These are phyloP conservation scores for Bremia lactucae DNA, from an alignment of 352 stramenopile genomes.

Conservation along the genomic window DNA sequence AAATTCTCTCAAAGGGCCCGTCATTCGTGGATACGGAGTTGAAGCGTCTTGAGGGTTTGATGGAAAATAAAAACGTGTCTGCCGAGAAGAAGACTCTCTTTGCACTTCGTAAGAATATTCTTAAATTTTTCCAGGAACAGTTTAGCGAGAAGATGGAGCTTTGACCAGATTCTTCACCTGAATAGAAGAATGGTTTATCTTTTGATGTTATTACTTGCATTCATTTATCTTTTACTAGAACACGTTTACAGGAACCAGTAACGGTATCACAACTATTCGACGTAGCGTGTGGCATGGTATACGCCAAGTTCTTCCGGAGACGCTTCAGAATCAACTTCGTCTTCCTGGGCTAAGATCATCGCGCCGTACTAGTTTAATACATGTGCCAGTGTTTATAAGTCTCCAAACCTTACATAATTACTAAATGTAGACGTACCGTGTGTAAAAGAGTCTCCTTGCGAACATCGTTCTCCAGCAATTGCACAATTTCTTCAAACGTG, in stretches of 20 bases:
- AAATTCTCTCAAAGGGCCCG: conserved; percentile 80
- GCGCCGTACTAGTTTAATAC: conserved; percentile 42
- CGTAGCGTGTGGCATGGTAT: conserved; percentile 73
- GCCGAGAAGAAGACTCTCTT: conserved; percentile 87
- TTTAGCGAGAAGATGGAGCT: conserved; percentile 32
- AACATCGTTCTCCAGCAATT: conserved; percentile 77
- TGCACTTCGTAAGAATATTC: conserved; percentile 84
- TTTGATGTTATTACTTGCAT: no score
- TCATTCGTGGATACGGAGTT: conserved; percentile 81
- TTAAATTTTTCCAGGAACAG: conserved; percentile 55
- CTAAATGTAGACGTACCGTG: conserved; percentile 37
- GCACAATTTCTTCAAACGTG: conserved; percentile 81
- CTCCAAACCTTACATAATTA: neutral
- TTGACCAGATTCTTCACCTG: no score
- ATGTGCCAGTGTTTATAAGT: conserved; percentile 8
- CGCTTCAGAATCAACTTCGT: conserved; percentile 26
- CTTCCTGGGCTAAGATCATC: conserved; percentile 25
- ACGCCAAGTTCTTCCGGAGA: conserved; percentile 78
- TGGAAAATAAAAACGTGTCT: conserved; percentile 73
- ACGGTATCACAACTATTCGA: no score
- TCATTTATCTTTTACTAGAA: no score
- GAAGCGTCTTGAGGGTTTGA: conserved; percentile 63
- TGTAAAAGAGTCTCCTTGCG: conserved; percentile 78
- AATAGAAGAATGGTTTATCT: no score
- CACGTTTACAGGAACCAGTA: no score